Base-by-base conservation (phyloP, 129 eudicot genomes). In the Chrysanthemum lavandulifolium region DNA sequence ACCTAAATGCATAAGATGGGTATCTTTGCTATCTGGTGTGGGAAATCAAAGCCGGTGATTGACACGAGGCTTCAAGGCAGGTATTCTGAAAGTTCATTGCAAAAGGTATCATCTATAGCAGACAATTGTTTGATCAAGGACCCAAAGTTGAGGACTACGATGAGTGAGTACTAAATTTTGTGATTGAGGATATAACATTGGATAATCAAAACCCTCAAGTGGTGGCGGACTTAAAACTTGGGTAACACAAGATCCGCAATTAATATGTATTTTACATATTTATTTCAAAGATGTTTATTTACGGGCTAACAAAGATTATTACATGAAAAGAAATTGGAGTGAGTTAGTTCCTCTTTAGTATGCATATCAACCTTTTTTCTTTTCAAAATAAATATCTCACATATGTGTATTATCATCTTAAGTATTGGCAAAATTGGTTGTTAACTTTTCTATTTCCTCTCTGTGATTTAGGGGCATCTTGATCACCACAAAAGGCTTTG, bases 141-240 rank as follows among this genome's bases (percentile, higher is more conserved):
- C 10, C 74, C 81, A 8, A 89, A 82, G 53, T 21, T 48, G 48
- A 86, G 96, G 29, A 92, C 92, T 48, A 82, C 78, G 49, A 86
- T 86, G 96, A 86, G 85, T 14, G 88, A 82, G 79, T 88, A 14
- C 71, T 80, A 57, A 83, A 77, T 60, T 78, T 91, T 91, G 83
- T 91, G 33, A 68, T 68, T 5, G 56, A 65, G 61, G 83, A 85
- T 73, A 58, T 76, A 18, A 29, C 40, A 29, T 67, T 58, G 80
- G 16, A 67, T 19, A 15, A 23, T 45, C 53, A 59, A 68, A 68
- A 10, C 13, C 13, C 31, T 73, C 19, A 2, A 47, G 36, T 4
- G 33, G 50, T 64, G 64, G 63, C 15, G 4, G 13, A 18, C 55
- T 10, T 45, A 65, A 2, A 16, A 40, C 9, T 10, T 25, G 43